Evolutionary conservation across 1,284 basidiomycete genomes (phyloP).

Genomic region (Earliella scabrosa): DNA sequence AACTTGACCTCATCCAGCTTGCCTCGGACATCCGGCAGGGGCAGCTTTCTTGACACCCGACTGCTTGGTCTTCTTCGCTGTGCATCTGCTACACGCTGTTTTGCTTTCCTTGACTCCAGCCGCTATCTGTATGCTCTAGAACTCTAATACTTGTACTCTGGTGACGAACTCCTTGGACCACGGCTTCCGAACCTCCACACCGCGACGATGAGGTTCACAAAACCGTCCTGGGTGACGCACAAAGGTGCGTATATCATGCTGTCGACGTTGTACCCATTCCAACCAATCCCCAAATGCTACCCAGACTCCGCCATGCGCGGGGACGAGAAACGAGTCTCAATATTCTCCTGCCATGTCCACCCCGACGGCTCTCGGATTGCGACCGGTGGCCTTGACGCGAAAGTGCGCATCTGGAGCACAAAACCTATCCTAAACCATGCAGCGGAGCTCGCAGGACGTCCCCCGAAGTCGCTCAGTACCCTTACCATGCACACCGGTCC

Average conservation of each 20-base stretch:
- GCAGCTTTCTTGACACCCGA: no score
- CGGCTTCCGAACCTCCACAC: no score
- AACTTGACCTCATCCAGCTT: no score
- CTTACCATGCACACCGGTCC: slow-evolving; percentile 94
- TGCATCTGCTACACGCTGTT: no score
- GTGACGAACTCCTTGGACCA: no score
- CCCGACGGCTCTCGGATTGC: slow-evolving; percentile 96
- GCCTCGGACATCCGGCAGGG: no score
- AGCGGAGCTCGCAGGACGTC: slow-evolving; percentile 74
- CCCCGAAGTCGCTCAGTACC: slow-evolving; percentile 89
- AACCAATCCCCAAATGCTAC: neutral
- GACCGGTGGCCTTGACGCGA: slow-evolving; percentile 94
- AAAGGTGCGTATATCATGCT: slow-evolving; percentile 43
- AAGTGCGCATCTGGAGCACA: slow-evolving; percentile 97
- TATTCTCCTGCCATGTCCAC: slow-evolving; percentile 93
- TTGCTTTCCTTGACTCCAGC: no score
- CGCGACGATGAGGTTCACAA: slow-evolving; percentile 69
- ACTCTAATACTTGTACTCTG: no score
- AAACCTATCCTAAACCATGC: slow-evolving; percentile 84
- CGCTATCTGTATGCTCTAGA: no score
- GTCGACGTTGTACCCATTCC: neutral
- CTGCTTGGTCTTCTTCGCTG: neutral
- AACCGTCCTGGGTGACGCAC: slow-evolving; percentile 77
- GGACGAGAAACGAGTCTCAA: slow-evolving; percentile 73
- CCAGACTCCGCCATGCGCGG: slow-evolving; percentile 33